A percentile compares a stretch with the other conserved stretches of the same genome.
Evolutionary conservation across 2,329 filamentous ascomycete species (phyloP).

Genomic region (Aureobasidium uvarum): DNA sequence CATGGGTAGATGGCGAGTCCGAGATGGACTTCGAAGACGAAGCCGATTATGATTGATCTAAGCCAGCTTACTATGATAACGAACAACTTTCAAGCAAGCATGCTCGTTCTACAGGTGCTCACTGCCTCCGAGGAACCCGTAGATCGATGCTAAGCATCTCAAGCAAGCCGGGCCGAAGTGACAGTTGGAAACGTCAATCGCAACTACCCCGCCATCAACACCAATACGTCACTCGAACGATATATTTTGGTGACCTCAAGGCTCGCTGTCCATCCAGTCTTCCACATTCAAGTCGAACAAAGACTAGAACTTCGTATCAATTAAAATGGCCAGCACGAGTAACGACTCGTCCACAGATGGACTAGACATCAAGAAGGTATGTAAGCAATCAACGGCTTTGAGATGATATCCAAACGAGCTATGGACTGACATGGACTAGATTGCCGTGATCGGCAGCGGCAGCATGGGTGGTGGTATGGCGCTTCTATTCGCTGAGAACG

Average conservation of each 20-base stretch:
- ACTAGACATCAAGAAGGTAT: conserved; percentile 36
- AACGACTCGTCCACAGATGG: conserved; percentile 4
- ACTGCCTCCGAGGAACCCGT: background rate
- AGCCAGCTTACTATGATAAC: background rate
- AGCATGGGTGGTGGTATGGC: conserved; percentile 62
- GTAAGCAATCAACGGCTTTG: background rate
- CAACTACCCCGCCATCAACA: conserved; percentile 11
- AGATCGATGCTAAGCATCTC: background rate
- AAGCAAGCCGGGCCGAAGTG: conserved; percentile 20
- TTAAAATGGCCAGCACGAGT: background rate
- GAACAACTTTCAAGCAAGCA: background rate
- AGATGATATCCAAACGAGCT: background rate
- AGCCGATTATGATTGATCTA: conserved; percentile 27
- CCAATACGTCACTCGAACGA: conserved; percentile 7
- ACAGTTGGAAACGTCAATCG: conserved; percentile 19
- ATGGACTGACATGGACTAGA: conserved; percentile 35
- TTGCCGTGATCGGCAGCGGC: conserved; percentile 59
- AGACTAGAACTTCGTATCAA: background rate
- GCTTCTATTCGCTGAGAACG: conserved; percentile 58
- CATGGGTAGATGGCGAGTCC: conserved; percentile 28
- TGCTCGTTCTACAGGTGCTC: background rate
- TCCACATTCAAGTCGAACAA: background rate
- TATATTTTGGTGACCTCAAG: conserved; percentile 15
- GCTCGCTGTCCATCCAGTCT: background rate
- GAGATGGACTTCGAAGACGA: conserved; percentile 30